Conservation (phyloP, 2,329 filamentous ascomycete genomes). For the Triangularia setosa region DNA sequence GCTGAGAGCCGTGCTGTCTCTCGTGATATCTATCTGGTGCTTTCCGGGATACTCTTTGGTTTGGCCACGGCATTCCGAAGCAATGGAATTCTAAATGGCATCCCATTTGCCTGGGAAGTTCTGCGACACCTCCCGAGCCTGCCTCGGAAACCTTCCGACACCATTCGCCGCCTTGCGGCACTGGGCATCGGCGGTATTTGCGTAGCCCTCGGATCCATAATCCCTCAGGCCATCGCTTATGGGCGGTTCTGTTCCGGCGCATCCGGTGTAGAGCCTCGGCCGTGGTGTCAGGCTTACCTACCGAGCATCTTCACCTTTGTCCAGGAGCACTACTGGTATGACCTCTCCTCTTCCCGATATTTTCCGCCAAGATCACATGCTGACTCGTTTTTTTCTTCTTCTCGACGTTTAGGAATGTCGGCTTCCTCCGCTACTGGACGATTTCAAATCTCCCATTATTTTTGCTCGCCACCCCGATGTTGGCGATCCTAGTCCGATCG, state of each 20-base stretch:
- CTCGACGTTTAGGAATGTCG: conserved; percentile 69
- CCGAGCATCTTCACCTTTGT: conserved; percentile 93
- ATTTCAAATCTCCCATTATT: conserved; percentile 83
- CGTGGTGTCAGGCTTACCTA: conserved; percentile 68
- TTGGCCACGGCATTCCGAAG: conserved; percentile 70
- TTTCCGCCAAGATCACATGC: not conserved
- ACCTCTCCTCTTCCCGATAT: conserved; percentile 11
- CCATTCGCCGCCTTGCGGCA: conserved; percentile 51
- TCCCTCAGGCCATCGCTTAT: conserved; percentile 76
- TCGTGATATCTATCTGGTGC: conserved; percentile 52
- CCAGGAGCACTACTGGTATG: conserved; percentile 85
- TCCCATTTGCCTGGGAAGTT: conserved; percentile 66
- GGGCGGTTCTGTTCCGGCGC: conserved; percentile 56
- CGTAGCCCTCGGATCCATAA: conserved; percentile 62
- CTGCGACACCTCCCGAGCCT: conserved; percentile 40
- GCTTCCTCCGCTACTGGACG: conserved; percentile 89
- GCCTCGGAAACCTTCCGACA: conserved; percentile 32
- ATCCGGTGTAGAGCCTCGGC: conserved; percentile 13
- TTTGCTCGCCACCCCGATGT: conserved; percentile 73
- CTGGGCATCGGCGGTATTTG: conserved; percentile 63
- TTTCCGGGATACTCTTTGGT: conserved; percentile 67
- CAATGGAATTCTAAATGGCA: conserved; percentile 81
- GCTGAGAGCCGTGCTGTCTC: conserved; percentile 31
- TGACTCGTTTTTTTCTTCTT: not conserved
- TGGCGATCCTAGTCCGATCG: conserved; percentile 64